These are phyloP conservation scores for Lagenidium giganteum DNA, from an alignment of 352 stramenopile species.

Conservation along the genomic window DNA sequence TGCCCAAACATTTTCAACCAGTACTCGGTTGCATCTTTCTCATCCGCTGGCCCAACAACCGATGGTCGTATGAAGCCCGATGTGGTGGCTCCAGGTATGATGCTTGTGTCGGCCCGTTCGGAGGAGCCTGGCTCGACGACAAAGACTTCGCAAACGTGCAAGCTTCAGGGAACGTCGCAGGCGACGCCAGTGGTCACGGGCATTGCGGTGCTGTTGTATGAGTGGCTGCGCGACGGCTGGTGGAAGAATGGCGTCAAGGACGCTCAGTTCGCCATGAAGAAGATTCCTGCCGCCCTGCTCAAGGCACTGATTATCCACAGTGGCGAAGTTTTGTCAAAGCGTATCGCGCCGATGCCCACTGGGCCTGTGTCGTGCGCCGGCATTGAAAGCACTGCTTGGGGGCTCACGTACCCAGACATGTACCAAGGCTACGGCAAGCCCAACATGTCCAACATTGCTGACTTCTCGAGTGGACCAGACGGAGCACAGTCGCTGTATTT, in stretches of 20 bases:
- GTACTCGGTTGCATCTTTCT: constrained; percentile 67
- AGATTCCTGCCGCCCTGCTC: constrained; percentile 58
- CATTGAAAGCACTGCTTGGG: constrained; percentile 24
- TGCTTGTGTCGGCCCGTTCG: constrained; percentile 60
- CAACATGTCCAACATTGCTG: constrained; percentile 53
- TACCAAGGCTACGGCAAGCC: constrained; percentile 78
- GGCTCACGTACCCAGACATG: constrained; percentile 49
- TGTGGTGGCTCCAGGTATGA: constrained; percentile 66
- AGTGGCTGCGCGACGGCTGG: constrained; percentile 85
- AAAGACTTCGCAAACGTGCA: constrained; percentile 33
- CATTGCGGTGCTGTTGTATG: constrained; percentile 71
- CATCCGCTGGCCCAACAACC: constrained; percentile 53
- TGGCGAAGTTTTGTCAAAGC: constrained; percentile 47
- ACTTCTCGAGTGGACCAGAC: constrained; percentile 29
- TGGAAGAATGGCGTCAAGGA: constrained; percentile 68
- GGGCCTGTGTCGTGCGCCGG: constrained; percentile 51
- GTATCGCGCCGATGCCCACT: constrained; percentile 30
- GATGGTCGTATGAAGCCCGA: constrained; percentile 80
- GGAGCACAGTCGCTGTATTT: constrained; percentile 19
- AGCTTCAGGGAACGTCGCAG: constrained; percentile 76
- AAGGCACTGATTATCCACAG: constrained; percentile 86
- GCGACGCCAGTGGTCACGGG: constrained; percentile 77
- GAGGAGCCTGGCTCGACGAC: constrained; percentile 34
- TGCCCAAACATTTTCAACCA: constrained; percentile 53
- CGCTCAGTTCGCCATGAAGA: constrained; percentile 44